These are phyloP conservation scores for Vitis vinifera DNA, from an alignment of 164 flowering plant genomes.

Conservation along the genomic window ASM3070453v1 NC_081815.1:8108001-8108500, in stretches of 20 bases:
- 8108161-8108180: constrained; percentile 94
- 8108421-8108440: constrained; percentile 87
- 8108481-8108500: constrained; percentile 50
- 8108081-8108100: constrained; percentile 89
- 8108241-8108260: constrained; percentile 80
- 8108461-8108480: constrained; percentile 84
- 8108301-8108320: constrained; percentile 84
- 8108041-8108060: constrained; percentile 94
- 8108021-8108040: constrained; percentile 81
- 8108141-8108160: constrained; percentile 87
- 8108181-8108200: constrained; percentile 96
- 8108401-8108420: constrained; percentile 80
- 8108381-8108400: constrained; percentile 93
- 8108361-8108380: constrained; percentile 85
- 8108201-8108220: constrained; percentile 91
- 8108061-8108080: constrained; percentile 82
- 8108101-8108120: constrained; percentile 96
- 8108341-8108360: constrained; percentile 89
- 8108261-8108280: constrained; percentile 90
- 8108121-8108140: constrained; percentile 85
- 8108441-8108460: constrained; percentile 80
- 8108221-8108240: constrained; percentile 80
- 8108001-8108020: constrained; percentile 96
- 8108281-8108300: constrained; percentile 85
- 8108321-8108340: constrained; percentile 87